Base-by-base conservation (phyloP, 2,329 filamentous ascomycete species). In the Cadophora sp. region DNA sequence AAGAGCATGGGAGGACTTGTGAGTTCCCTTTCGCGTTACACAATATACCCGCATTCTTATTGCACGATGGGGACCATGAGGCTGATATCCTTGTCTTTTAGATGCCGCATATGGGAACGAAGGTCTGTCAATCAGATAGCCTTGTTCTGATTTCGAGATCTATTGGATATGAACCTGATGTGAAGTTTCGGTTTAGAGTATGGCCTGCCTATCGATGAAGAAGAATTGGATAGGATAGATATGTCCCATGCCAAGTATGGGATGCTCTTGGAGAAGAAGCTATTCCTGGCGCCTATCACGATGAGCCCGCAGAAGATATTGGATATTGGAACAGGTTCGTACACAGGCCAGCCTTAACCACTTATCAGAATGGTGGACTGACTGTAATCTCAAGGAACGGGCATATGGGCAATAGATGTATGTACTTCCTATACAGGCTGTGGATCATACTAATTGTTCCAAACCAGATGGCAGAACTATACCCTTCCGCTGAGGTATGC, bases 181-280 rank as follows among this genome's bases (percentile, higher is more conserved):
- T 22, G 24, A 6, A 39, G 13, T 22, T 39, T 18, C 18, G 20
- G 2, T 50, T 14, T 50, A 68, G 66, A 68, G 30, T 68, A 70
- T 48, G 67, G 65, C 22, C 30, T 81, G 18, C 80, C 80, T 8
- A 81, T 80, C 74, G 80, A 81, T 51, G 78, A 80, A 53, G 69
- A 70, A 7, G 80, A 81, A 65, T 73, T 81, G 24, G 79, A 81
- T 61, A 75, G 80, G 14, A 79, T 81, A n/a, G 79, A 81, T 65
- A 75, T 81, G 73, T 76, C 75, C 14, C 80, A 81, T 67, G 73
- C 74, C 11, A 79, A 80, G 64, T 79, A 79, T 68, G 75, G 16
- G 6, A 70, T 75, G 45, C 48, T 73, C 14, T 45, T 75, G 6
- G 70, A 72, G 1, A 68, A 72, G 24, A 71, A 69, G 45, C 55